A percentile compares a stretch with the other conserved stretches of the same genome.
These are phyloP conservation scores for Amanita pallidorosea DNA, from an alignment of 768 basidiomycete genomes.

Conservation along the genomic window DNA sequence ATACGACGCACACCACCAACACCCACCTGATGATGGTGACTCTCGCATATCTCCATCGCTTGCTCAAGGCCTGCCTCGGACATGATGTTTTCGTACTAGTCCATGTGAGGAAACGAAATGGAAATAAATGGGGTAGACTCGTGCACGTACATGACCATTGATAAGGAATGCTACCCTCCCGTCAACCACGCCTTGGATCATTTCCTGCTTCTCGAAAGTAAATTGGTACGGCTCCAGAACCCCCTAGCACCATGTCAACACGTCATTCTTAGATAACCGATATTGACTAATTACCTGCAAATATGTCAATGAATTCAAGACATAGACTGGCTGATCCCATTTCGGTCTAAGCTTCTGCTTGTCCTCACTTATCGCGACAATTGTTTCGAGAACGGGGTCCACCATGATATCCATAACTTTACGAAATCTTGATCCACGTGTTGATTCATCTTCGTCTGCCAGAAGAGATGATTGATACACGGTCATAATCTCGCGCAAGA, in stretches of 20 bases:
- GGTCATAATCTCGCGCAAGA: conserved; percentile 78
- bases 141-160: conserved; percentile 70
- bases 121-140: background rate
- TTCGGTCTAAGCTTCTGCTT: conserved; percentile 40
- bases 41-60: conserved; percentile 31
- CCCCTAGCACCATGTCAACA: conserved; percentile 26
- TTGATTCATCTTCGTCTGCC: conserved; percentile 42
- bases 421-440: conserved; percentile 39
- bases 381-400: conserved; percentile 76
- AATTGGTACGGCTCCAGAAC: conserved; percentile 62
- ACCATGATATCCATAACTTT: conserved; percentile 75
- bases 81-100: conserved; percentile 40
- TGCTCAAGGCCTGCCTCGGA: conserved; percentile 42
- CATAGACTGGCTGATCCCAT: conserved; percentile 81
- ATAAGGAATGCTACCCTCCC: conserved; percentile 53
- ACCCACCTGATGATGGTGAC: conserved; percentile 29
- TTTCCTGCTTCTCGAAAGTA: conserved; percentile 45
- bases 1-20: background rate
- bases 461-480: conserved; percentile 85
- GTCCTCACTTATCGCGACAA: conserved; percentile 53
- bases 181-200: conserved; percentile 53
- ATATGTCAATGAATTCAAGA: conserved; percentile 80
- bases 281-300: conserved; percentile 42
- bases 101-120: background rate
- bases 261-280: background rate